Conservation (phyloP, 2,329 filamentous ascomycete species). For the Neofusicoccum umdonicola region DNA sequence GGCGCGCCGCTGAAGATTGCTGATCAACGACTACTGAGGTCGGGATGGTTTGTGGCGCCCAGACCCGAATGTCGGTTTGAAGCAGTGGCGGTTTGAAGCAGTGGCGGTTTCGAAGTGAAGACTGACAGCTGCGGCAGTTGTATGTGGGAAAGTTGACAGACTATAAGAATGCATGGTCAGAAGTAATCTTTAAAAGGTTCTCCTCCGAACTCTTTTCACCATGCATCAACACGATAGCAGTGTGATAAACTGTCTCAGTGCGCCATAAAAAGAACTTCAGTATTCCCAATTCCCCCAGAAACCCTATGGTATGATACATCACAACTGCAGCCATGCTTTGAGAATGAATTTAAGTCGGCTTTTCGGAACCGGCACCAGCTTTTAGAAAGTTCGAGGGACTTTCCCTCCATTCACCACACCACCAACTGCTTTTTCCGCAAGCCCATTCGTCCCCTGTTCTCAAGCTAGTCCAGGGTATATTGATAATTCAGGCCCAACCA, state of each 20-base stretch:
- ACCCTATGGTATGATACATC: constrained; percentile 12
- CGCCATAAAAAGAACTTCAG: constrained; percentile 2
- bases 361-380: background rate
- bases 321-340: background rate
- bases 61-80: too few species aligned
- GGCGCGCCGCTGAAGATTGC: too few species aligned
- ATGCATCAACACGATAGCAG: background rate
- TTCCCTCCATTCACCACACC: background rate
- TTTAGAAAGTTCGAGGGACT: background rate
- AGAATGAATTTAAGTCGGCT: background rate
- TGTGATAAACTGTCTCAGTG: background rate
- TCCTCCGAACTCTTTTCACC: too few species aligned
- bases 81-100: too few species aligned
- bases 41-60: too few species aligned
- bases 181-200: too few species aligned
- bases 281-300: constrained; percentile 2
- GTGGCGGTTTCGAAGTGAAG: too few species aligned
- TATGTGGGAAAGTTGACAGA: too few species aligned
- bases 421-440: background rate
- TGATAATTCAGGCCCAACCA: background rate
- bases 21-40: too few species aligned
- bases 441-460: background rate
- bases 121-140: too few species aligned
- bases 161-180: too few species aligned
- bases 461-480: background rate